phyloP scores from a whole-genome alignment of 1,284 basidiomycete species.

The Phlebopus sp. region DNA sequence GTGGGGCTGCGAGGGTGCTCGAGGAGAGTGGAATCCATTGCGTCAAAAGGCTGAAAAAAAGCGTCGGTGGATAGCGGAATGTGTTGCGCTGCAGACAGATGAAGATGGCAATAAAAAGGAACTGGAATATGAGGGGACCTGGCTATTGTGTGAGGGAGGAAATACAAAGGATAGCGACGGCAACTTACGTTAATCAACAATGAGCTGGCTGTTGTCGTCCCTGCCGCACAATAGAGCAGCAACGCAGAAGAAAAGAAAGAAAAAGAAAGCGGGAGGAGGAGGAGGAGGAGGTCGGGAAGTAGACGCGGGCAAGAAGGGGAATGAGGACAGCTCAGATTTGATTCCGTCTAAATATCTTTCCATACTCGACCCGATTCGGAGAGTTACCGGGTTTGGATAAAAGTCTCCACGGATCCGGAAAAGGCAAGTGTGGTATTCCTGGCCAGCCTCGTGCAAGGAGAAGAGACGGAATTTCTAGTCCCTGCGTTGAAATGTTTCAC shows the following conservation, averaged over 20 bases:
- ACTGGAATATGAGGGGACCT: conserved; percentile 34
- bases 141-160: conserved; percentile 1
- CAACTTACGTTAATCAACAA: conserved; percentile 35
- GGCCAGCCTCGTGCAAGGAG: conserved; percentile 27
- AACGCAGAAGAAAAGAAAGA: conserved; percentile 30
- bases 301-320: conserved; percentile 30
- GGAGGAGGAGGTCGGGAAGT: conserved; percentile 32
- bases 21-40: conserved; percentile 49
- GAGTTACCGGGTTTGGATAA: conserved; percentile 15
- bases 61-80: conserved; percentile 13
- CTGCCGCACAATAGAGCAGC: conserved; percentile 34
- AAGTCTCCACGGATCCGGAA: conserved; percentile 9
- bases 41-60: conserved; percentile 27
- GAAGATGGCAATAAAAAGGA: conserved; percentile 35
- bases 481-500: conserved; percentile 23
- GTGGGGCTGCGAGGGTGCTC: conserved; percentile 46
- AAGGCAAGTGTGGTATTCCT: conserved; percentile 23
- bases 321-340: conserved; percentile 24
- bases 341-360: conserved; percentile 34
- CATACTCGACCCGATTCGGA: conserved; percentile 4
- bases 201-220: conserved; percentile 30
- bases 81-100: conserved; percentile 24
- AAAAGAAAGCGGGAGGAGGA: conserved; percentile 36
- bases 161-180: conserved; percentile 9
- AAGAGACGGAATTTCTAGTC: conserved; percentile 25